phyloP scores from a whole-genome alignment of 768 basidiomycete species.

The Kwoniella dendrophila region DNA sequence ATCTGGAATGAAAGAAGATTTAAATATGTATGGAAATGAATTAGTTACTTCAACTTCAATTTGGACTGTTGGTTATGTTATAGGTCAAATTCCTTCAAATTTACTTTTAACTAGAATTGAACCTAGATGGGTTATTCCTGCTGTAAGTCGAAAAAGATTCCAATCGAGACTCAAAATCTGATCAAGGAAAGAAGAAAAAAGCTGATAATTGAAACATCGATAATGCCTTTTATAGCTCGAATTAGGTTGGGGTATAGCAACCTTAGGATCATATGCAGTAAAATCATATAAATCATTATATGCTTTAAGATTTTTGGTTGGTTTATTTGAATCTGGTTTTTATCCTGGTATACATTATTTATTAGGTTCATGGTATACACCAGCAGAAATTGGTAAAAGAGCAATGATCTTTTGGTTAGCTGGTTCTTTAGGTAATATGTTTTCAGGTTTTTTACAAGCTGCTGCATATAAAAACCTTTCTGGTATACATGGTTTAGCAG shows the following conservation, averaged over 20 bases:
- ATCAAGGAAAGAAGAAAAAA: no score
- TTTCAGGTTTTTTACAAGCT: slow-evolving; percentile 44
- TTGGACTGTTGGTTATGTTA: slow-evolving; percentile 42
- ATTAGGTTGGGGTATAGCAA: slow-evolving; percentile 46
- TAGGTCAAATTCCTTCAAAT: slow-evolving; percentile 37
- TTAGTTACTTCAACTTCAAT: slow-evolving; percentile 37
- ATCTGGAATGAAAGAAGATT: slow-evolving; percentile 47
- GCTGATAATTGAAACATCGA: not conserved
- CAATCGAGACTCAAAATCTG: not conserved
- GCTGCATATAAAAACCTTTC: slow-evolving; percentile 45
- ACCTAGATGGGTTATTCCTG: slow-evolving; percentile 48
- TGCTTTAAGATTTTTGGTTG: slow-evolving; percentile 50
- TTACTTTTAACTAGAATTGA: slow-evolving; percentile 42
- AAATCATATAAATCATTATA: slow-evolving; percentile 41
- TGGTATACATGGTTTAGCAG: slow-evolving; percentile 37
- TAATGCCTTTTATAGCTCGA: slow-evolving; percentile 31
- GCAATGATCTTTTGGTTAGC: slow-evolving; percentile 47
- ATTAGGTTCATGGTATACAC: slow-evolving; percentile 52
- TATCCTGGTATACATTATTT: slow-evolving; percentile 52
- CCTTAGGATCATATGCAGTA: slow-evolving; percentile 45
- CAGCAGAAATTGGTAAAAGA: slow-evolving; percentile 47
- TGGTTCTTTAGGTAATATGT: slow-evolving; percentile 41
- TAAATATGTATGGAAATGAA: slow-evolving; percentile 42
- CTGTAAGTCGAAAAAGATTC: slow-evolving; percentile 18
- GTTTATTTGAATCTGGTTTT: slow-evolving; percentile 50